Percentiles rank a stretch among this genome's conserved stretches.
These are phyloP conservation scores for Sesbania bispinosa DNA, from an alignment of 306 rosid genomes.

Conservation along the genomic window DNA sequence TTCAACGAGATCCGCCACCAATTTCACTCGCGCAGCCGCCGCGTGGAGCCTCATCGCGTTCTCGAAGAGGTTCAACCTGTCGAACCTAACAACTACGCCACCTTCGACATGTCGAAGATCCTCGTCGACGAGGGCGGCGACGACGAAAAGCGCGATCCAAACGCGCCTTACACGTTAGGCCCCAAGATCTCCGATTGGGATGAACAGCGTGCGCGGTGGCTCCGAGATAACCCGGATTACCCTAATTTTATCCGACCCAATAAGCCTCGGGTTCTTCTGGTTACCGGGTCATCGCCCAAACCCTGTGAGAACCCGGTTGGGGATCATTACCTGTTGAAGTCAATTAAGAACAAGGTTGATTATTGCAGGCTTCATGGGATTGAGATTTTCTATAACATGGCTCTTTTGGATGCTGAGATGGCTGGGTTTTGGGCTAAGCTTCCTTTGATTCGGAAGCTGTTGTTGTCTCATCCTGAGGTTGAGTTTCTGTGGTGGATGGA, in stretches of 20 bases:
- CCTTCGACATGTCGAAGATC: constrained; percentile 72
- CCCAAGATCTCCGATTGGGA: constrained; percentile 89
- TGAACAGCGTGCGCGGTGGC: constrained; percentile 61
- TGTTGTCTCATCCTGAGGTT: constrained; percentile 74
- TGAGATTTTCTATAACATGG: constrained; percentile 84
- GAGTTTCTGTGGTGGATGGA: constrained; percentile 99
- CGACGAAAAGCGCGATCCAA: constrained; percentile 59
- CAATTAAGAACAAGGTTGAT: constrained; percentile 88
- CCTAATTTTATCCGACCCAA: constrained; percentile 59
- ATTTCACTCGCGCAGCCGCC: constrained; percentile 64
- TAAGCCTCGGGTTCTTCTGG: constrained; percentile 78
- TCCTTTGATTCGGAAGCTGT: constrained; percentile 64
- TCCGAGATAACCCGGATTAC: constrained; percentile 56
- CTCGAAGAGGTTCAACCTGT: constrained; percentile 42
- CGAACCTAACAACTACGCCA: constrained; percentile 52
- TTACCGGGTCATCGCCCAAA: constrained; percentile 89
- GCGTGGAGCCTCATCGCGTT: constrained; percentile 65
- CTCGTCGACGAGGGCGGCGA: constrained; percentile 59
- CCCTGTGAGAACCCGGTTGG: constrained; percentile 95
- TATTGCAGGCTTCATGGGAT: constrained; percentile 80
- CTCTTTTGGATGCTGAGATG: constrained; percentile 82
- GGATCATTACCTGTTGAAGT: constrained; percentile 74
- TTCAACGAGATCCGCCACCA: constrained; percentile 67
- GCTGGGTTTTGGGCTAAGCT: constrained; percentile 95
- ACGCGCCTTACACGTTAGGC: constrained; percentile 60